Percentiles rank a stretch among this genome's conserved stretches.
Conservation (phyloP, 2,329 filamentous ascomycete species). For the Fusarium azukiicola region DNA sequence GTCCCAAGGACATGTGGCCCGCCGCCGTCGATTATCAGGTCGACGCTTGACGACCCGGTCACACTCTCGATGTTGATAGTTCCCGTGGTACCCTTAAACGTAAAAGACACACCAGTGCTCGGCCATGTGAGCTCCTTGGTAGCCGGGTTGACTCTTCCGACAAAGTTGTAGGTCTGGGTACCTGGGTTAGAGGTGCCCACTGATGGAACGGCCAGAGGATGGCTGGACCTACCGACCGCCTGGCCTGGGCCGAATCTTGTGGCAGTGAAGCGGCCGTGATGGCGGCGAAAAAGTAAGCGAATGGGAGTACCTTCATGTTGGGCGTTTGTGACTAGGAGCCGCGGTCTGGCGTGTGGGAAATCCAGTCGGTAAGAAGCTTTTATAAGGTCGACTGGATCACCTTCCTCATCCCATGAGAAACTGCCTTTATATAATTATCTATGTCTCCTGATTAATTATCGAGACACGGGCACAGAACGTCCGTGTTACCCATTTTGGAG, state of each 20-base stretch:
- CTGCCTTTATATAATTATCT: conserved; percentile 6
- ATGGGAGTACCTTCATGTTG: conserved; percentile 31
- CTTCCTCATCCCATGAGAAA: not conserved
- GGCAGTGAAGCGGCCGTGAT: conserved; percentile 25
- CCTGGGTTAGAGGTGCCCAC: not conserved
- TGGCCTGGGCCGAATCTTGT: not conserved
- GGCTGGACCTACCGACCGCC: conserved; percentile 13
- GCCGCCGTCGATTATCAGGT: conserved; percentile 41
- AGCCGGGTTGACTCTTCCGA: conserved; percentile 66
- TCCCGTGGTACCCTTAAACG: conserved; percentile 64
- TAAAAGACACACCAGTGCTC: conserved; percentile 65
- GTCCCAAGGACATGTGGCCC: too few relatives aligned
- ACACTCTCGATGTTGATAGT: conserved; percentile 54
- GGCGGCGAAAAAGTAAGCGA: conserved; percentile 22
- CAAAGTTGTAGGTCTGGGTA: conserved; percentile 47
- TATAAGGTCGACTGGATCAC: not conserved
- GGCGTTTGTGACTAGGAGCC: not conserved
- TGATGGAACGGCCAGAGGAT: too few relatives aligned
- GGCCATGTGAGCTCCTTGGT: conserved; percentile 69
- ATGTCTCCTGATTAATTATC: conserved; percentile 13
- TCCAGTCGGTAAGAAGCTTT: too few relatives aligned
- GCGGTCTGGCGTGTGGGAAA: not conserved
- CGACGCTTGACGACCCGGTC: conserved; percentile 35
- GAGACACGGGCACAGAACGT: conserved; percentile 26
- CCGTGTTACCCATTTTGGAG: conserved; percentile 36